Conservation (phyloP, 495 filamentous ascomycete species). For the Aspergillus bertholletiae region DNA sequence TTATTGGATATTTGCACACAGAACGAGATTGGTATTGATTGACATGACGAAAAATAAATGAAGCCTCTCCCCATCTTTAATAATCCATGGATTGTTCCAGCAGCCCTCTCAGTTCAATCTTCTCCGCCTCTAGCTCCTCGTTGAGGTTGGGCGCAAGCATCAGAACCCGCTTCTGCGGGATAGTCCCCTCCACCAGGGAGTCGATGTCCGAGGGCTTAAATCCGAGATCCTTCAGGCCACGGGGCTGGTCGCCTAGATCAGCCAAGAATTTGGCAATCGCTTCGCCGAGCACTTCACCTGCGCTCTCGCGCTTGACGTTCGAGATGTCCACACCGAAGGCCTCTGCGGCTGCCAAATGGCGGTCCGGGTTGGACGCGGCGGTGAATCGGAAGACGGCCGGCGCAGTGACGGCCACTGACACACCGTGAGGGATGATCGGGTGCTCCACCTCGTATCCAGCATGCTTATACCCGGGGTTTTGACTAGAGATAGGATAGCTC, state of each 20-base stretch:
- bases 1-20: too few relatives aligned
- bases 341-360: conserved; percentile 86
- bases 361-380: conserved; percentile 81
- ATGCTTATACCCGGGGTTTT: conserved; percentile 89
- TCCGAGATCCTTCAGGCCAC: conserved; percentile 77
- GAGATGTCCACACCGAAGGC: conserved; percentile 85
- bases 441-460: conserved; percentile 68
- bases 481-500: conserved; percentile 91
- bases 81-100: conserved; percentile 68
- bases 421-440: conserved; percentile 92
- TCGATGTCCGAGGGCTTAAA: conserved; percentile 73
- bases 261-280: conserved; percentile 76
- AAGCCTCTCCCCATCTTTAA: too few relatives aligned
- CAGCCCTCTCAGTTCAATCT: conserved; percentile 60
- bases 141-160: conserved; percentile 85
- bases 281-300: conserved; percentile 80
- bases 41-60: neutral
- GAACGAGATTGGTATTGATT: too few relatives aligned
- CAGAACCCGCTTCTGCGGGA: conserved; percentile 85
- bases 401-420: conserved; percentile 90
- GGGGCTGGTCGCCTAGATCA: conserved; percentile 83
- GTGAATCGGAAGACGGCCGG: conserved; percentile 95
- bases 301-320: conserved; percentile 79
- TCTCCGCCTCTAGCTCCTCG: conserved; percentile 57
- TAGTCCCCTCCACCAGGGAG: conserved; percentile 83